Evolutionary conservation across 116 monocot species (phyloP).

Genomic region (Papilionanthe hybrid): DNA sequence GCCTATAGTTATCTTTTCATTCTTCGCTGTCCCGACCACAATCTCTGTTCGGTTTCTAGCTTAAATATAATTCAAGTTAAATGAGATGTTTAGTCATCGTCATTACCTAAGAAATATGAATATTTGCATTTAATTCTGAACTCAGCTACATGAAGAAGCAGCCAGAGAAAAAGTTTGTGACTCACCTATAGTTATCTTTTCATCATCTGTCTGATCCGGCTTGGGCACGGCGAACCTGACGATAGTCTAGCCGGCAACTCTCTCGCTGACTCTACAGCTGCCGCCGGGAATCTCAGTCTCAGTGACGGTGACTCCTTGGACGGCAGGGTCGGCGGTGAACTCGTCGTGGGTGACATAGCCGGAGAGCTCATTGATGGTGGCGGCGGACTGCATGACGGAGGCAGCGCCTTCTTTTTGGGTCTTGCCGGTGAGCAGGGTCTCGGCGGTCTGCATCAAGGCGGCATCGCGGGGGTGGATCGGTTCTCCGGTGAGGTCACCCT

Average conservation of each 20-base stretch:
- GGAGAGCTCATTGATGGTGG: slow-evolving; percentile 41
- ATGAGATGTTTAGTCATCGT: too few species aligned
- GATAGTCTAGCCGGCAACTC: too few species aligned
- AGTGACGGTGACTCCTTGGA: slow-evolving; percentile 22
- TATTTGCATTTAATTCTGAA: slow-evolving; percentile 39
- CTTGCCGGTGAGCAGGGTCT: slow-evolving; percentile 43
- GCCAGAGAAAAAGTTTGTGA: slow-evolving; percentile 20
- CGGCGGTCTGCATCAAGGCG: slow-evolving; percentile 74
- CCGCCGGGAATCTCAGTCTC: too few species aligned
- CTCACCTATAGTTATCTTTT: too few species aligned
- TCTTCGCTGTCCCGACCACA: too few species aligned
- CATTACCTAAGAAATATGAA: slow-evolving; percentile 43
- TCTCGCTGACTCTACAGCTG: too few species aligned
- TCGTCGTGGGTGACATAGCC: slow-evolving; percentile 56
- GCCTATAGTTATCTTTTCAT: too few species aligned
- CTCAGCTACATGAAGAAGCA: slow-evolving; percentile 31
- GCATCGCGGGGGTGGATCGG: slow-evolving; percentile 57
- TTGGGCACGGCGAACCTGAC: too few species aligned
- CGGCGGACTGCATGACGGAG: slow-evolving; percentile 71
- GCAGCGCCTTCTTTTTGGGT: slow-evolving; percentile 62
- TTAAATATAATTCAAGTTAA: too few species aligned
- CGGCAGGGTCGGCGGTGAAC: not conserved
- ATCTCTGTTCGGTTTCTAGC: too few species aligned
- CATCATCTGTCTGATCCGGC: too few species aligned
- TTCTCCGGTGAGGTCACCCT: slow-evolving; percentile 35